Evolutionary conservation across 208 protist species (phyloP).

Genomic region (Tetramitus jugosus): DNA sequence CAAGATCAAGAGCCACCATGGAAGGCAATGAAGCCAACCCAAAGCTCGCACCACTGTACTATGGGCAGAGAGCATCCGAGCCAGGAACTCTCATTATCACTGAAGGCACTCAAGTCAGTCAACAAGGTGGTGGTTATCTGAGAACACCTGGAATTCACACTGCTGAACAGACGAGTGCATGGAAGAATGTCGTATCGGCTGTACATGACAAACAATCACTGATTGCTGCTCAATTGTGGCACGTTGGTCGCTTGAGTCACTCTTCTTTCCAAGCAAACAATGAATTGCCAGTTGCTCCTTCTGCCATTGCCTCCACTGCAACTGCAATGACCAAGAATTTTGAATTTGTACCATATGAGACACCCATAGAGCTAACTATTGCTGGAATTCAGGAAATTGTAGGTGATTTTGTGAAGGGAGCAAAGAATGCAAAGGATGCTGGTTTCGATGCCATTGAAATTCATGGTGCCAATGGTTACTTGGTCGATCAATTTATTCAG

Average conservation of each 20-base stretch:
- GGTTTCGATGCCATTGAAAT: conserved; percentile 89
- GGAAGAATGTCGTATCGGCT: conserved; percentile 53
- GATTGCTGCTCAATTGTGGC: conserved; percentile 55
- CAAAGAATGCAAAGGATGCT: conserved; percentile 54
- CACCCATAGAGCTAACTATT: conserved; percentile 46
- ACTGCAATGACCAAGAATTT: neutral
- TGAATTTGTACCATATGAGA: neutral
- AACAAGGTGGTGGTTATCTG: conserved; percentile 42
- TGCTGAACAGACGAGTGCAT: conserved; percentile 49
- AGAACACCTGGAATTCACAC: conserved; percentile 53
- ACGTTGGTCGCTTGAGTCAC: conserved; percentile 50
- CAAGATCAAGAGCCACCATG: conserved; percentile 45
- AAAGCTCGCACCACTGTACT: conserved; percentile 35
- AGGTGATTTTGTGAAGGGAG: conserved; percentile 51
- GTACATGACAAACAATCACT: conserved; percentile 57
- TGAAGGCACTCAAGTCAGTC: conserved; percentile 51
- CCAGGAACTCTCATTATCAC: conserved; percentile 59
- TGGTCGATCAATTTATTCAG: conserved; percentile 86
- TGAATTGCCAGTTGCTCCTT: neutral
- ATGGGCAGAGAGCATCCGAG: conserved; percentile 49
- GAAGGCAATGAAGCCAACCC: neutral
- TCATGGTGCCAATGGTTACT: conserved; percentile 74
- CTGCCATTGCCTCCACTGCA: neutral
- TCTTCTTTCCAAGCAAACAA: neutral
- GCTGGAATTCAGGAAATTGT: conserved; percentile 55